These are phyloP conservation scores for Fraxinus nigra DNA, from an alignment of 305 asterid species.

Conservation along the genomic window DNA sequence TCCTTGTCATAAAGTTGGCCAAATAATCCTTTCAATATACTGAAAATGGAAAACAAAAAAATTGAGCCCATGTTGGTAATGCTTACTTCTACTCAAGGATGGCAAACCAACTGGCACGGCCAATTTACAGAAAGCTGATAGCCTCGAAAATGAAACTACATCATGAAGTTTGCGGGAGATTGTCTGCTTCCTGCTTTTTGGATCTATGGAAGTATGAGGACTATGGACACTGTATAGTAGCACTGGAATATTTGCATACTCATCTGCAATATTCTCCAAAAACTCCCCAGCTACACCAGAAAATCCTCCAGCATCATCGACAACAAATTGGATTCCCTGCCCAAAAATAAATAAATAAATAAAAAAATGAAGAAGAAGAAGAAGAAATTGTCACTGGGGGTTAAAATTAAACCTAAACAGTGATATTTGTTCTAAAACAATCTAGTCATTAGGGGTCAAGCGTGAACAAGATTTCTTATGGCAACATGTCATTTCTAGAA, in stretches of 20 bases:
- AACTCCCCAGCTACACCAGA: constrained; percentile 82
- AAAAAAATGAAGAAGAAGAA: not conserved
- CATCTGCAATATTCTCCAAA: constrained; percentile 84
- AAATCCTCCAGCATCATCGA: constrained; percentile 87
- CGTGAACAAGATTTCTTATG: not conserved
- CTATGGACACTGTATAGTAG: constrained; percentile 57
- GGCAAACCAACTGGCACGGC: constrained; percentile 83
- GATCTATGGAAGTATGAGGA: constrained; percentile 41
- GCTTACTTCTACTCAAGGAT: constrained; percentile 65
- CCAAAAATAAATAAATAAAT: not conserved
- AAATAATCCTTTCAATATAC: not conserved
- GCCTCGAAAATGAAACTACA: constrained; percentile 78
- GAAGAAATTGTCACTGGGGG: constrained; percentile 1
- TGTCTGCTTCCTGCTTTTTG: constrained; percentile 48
- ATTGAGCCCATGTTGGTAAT: not conserved
- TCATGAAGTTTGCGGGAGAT: constrained; percentile 65
- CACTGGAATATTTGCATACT: constrained; percentile 74
- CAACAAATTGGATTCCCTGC: constrained; percentile 86
- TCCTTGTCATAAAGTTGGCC: not conserved
- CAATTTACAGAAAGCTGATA: constrained; percentile 70
- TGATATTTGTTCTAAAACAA: not conserved
- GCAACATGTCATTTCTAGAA: not conserved
- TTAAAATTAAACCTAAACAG: not conserved
- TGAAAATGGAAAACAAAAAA: not conserved
- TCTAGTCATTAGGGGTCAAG: not conserved